Base-by-base conservation (phyloP, 1,139 yeast species). In the Suhomyces bolitotheri region DNA sequence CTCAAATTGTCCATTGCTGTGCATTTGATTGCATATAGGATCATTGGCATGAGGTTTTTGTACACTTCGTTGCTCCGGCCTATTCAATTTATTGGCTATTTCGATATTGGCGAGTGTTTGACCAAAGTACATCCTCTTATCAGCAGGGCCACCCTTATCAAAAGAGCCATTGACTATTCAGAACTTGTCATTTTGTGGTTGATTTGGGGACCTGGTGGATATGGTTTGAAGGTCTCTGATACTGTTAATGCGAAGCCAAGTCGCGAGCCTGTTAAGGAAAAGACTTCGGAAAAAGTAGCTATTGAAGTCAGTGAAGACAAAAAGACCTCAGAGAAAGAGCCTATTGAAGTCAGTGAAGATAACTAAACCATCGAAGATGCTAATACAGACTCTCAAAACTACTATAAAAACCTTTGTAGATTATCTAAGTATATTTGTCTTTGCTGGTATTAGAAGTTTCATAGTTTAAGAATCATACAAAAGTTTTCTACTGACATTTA, bases 131-230 rank as follows among this genome's bases (percentile, higher is more conserved):
- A 20, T 7, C 33, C 36, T 8, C 25, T 32, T 15, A 31, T 34
- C 28, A 28, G 23, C 15, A 31, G 15, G 11, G 25, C 34, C 16
- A 20, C 31, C 4, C 12, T 34, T n/a, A 31, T 26, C 24, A 34
- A 21, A 10, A 22, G 16, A 6, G 10, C 33, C 13, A 26, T 40
- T 23, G 33, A 31, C 10, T 17, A 31, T 6, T 36, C 33, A 9
- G 51, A 46, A 16, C 14, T 45, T 16, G n/a, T 40, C 7, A 29
- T 46, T 4, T 39, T 45, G 14, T 46, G 48, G 49, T 12, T 37
- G 15, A 33, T 46, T 22, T 46, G 51, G 51, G 42, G 47, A 8
- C 19, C 15, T 23, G 34, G 34, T 7, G 24, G 26, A 8, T 21
- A 22, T 4, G 41, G 41, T 5, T 38, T 38, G 33, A 38, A 14